Evolutionary conservation across 2,329 filamentous ascomycete species (phyloP).

Genomic region (Paecilomyces formosus): DNA sequence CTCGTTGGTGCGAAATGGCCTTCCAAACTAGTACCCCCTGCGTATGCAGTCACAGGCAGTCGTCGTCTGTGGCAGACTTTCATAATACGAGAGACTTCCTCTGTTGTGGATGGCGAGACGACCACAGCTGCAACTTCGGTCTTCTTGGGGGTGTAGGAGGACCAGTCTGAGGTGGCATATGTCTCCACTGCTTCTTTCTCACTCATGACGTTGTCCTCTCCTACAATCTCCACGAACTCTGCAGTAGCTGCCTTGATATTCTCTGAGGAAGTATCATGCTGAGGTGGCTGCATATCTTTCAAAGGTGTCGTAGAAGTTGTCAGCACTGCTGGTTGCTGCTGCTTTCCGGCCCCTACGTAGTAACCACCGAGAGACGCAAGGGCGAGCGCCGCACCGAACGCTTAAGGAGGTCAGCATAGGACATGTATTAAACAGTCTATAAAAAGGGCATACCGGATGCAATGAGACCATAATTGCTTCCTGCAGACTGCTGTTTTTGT

Average conservation of each 20-base stretch:
- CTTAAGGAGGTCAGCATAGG: neutral
- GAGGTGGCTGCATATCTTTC: neutral
- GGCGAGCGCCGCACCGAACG: neutral
- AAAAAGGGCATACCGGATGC: neutral
- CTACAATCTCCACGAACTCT: neutral
- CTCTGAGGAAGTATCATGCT: neutral
- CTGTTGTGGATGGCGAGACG: constrained; percentile 56
- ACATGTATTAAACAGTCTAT: neutral
- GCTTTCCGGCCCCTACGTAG: neutral
- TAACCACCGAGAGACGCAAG: neutral
- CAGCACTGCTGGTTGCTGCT: neutral
- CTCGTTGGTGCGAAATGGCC: constrained; percentile 79
- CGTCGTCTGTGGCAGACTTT: constrained; percentile 73
- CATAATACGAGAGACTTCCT: constrained; percentile 80
- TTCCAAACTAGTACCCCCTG: constrained; percentile 81
- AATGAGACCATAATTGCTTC: neutral
- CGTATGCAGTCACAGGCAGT: constrained; percentile 82
- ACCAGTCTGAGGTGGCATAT: neutral
- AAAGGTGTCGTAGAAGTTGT: neutral
- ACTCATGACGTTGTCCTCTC: neutral
- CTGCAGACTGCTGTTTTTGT: neutral
- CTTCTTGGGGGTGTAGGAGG: neutral
- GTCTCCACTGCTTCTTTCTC: neutral
- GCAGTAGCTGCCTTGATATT: neutral
- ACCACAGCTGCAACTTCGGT: neutral